Conservation (phyloP, 768 basidiomycete species). For the Termitomyces sp. region DNA sequence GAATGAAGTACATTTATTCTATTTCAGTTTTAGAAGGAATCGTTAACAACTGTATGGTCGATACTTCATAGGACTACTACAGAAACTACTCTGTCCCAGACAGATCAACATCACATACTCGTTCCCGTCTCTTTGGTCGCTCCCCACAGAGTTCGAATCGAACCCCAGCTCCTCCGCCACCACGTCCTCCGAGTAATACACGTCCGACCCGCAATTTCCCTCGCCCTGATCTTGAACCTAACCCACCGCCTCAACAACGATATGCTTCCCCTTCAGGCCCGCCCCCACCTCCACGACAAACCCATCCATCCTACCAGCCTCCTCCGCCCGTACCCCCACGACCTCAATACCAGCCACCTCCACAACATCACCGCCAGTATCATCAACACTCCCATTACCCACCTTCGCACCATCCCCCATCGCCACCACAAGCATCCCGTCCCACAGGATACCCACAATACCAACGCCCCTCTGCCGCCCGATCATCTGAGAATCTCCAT, state of each 20-base stretch:
- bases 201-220: constrained; percentile 40
- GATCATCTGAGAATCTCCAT: constrained; percentile 18
- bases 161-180: constrained; percentile 30
- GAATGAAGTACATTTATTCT: constrained; percentile 48
- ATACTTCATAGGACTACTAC: constrained; percentile 47
- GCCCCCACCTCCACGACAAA: constrained; percentile 20
- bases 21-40: not conserved
- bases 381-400: constrained; percentile 17
- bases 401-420: constrained; percentile 13
- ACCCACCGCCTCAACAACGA: constrained; percentile 26
- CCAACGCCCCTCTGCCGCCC: constrained; percentile 19
- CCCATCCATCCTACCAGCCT: constrained; percentile 19
- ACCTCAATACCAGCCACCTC: constrained; percentile 16
- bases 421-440: constrained; percentile 11
- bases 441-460: constrained; percentile 20
- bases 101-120: constrained; percentile 25
- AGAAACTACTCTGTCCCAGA: constrained; percentile 61
- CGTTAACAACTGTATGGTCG: not conserved
- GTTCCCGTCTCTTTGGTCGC: constrained; percentile 49
- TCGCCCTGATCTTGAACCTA: constrained; percentile 62
- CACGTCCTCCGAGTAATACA: constrained; percentile 21
- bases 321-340: constrained; percentile 19
- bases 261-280: constrained; percentile 19
- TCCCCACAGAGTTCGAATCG: constrained; percentile 21
- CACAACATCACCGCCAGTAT: constrained; percentile 9